Percentiles rank a stretch among this genome's conserved stretches.
phyloP scores from a whole-genome alignment of 768 basidiomycete genomes.

The Lactarius hengduanensis region DNA sequence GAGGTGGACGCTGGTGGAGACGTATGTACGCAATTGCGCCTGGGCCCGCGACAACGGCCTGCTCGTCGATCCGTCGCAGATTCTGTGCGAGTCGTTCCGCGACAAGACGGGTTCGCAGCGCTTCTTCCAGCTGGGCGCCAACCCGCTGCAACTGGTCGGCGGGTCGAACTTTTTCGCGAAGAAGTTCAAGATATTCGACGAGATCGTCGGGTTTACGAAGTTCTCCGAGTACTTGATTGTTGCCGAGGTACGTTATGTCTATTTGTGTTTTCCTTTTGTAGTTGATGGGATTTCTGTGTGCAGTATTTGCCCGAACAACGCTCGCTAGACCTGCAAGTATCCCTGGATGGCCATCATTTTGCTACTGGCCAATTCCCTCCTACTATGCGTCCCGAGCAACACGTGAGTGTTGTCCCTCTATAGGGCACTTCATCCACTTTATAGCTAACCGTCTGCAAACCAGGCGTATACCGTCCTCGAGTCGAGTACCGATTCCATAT shows the following conservation, averaged over 20 bases:
- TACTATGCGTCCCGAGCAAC: slow-evolving; percentile 83
- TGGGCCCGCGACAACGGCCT: slow-evolving; percentile 86
- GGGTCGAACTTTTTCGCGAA: slow-evolving; percentile 71
- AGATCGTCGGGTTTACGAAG: slow-evolving; percentile 93
- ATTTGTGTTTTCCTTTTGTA: neutral
- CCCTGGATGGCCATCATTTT: slow-evolving; percentile 84
- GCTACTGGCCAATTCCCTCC: slow-evolving; percentile 89
- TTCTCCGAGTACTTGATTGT: slow-evolving; percentile 97
- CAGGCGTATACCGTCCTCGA: slow-evolving; percentile 94
- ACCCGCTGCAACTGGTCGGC: slow-evolving; percentile 75
- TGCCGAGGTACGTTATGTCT: slow-evolving; percentile 63
- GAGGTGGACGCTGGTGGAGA: slow-evolving; percentile 72
- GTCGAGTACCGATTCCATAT: slow-evolving; percentile 89
- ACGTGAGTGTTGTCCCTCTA: slow-evolving; percentile 50
- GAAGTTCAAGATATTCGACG: slow-evolving; percentile 76
- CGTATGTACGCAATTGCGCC: slow-evolving; percentile 86
- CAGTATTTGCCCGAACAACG: slow-evolving; percentile 54
- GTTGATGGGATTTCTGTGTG: neutral
- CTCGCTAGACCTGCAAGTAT: slow-evolving; percentile 84
- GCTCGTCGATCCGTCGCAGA: slow-evolving; percentile 79
- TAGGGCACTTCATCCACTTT: neutral
- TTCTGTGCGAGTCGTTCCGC: slow-evolving; percentile 86
- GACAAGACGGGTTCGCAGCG: slow-evolving; percentile 81
- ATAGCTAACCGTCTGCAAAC: neutral
- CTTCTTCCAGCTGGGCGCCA: slow-evolving; percentile 47